A percentile compares a stretch with the other conserved stretches of the same genome.
Evolutionary conservation across 2,329 filamentous ascomycete species (phyloP).

Genomic region (Leptographium flavum): DNA sequence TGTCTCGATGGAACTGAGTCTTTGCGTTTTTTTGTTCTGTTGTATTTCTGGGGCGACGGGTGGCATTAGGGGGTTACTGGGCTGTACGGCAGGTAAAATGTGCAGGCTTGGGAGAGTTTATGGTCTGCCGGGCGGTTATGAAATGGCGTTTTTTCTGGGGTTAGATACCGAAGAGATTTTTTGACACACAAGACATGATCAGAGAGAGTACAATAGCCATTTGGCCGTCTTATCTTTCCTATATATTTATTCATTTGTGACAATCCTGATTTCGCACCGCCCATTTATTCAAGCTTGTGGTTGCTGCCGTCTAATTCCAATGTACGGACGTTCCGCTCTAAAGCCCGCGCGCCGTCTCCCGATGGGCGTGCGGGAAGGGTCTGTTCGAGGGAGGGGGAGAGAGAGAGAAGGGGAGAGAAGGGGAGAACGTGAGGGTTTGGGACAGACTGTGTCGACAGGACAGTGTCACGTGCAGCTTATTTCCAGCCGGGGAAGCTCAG

Average conservation of each 20-base stretch:
- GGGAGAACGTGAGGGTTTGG: too few relatives aligned
- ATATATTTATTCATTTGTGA: background rate
- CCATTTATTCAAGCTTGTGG: background rate
- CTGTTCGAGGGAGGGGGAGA: background rate
- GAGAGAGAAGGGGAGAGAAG: background rate
- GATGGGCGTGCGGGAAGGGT: background rate
- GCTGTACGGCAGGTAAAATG: background rate
- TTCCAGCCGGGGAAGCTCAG: constrained; percentile 31
- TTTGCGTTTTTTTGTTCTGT: background rate
- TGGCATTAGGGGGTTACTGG: background rate
- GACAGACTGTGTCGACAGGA: too few relatives aligned
- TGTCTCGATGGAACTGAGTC: background rate
- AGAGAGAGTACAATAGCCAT: background rate
- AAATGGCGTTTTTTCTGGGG: background rate
- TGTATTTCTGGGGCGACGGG: background rate
- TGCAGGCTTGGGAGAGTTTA: background rate
- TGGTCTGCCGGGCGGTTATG: background rate
- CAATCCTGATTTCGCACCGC: background rate
- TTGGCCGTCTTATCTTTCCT: too few relatives aligned
- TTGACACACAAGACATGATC: too few relatives aligned
- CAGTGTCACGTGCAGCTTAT: too few relatives aligned
- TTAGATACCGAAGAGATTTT: too few relatives aligned
- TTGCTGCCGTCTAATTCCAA: background rate
- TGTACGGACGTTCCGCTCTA: background rate
- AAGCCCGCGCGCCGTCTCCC: background rate